These are phyloP conservation scores for Plantago lanceolata DNA, from an alignment of 305 asterid species.

Conservation along the genomic window DNA sequence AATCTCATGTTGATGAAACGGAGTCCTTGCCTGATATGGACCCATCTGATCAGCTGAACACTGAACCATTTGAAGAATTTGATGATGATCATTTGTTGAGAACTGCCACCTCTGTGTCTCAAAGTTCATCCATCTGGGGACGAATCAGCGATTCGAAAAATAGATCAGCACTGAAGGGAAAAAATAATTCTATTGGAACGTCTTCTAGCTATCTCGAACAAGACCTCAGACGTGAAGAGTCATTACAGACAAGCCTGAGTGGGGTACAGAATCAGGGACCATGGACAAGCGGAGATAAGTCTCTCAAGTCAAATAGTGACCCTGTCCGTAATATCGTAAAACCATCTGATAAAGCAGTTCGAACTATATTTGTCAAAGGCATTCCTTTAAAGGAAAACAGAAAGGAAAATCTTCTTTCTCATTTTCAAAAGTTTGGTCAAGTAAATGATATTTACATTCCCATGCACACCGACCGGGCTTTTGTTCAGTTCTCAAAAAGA, in stretches of 20 bases:
- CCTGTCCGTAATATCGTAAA: conserved; percentile 46
- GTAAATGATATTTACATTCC: conserved; percentile 81
- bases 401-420: conserved; percentile 79
- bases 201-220: conserved; percentile 42
- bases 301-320: conserved; percentile 46
- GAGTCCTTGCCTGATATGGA: conserved; percentile 40
- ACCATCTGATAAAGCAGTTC: conserved; percentile 69
- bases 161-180: conserved; percentile 42
- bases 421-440: conserved; percentile 90
- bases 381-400: conserved; percentile 82
- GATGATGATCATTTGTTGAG: conserved; percentile 40
- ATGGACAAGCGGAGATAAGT: conserved; percentile 36
- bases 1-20: conserved; percentile 47
- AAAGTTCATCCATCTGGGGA: conserved; percentile 72
- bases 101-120: conserved; percentile 47
- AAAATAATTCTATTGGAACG: conserved; percentile 33
- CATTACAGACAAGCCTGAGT: conserved; percentile 27
- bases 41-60: conserved; percentile 36
- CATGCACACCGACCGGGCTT: conserved; percentile 62
- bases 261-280: conserved; percentile 40
- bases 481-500: conserved; percentile 83
- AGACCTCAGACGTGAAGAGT: conserved; percentile 39
- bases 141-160: conserved; percentile 50
- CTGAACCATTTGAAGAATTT: conserved; percentile 47
- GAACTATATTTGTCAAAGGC: conserved; percentile 72